Evolutionary conservation across 352 stramenopile genomes (phyloP).

Genomic region (Blastocystis sp.): DNA sequence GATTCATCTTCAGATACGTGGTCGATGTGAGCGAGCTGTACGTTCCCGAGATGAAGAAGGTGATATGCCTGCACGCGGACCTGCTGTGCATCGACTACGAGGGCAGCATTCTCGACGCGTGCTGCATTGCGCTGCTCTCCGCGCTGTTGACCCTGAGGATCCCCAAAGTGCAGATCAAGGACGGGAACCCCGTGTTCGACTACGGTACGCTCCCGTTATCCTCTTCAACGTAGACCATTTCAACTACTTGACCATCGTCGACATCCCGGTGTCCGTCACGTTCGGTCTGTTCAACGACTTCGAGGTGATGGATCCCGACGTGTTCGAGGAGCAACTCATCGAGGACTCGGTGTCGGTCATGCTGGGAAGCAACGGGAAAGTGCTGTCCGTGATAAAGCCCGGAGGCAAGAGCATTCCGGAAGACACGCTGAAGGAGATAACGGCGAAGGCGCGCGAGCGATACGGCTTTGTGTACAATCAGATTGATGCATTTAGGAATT

Average conservation of each 20-base stretch:
- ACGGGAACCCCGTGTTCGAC: constrained; percentile 43
- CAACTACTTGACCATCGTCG: not conserved
- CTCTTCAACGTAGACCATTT: constrained; percentile 2
- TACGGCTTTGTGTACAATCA: constrained; percentile 33
- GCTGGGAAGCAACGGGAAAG: constrained; percentile 25
- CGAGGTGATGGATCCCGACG: constrained; percentile 66
- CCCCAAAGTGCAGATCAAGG: constrained; percentile 48
- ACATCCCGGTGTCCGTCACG: constrained; percentile 15
- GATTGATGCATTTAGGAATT: constrained; percentile 30
- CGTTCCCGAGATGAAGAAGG: not conserved
- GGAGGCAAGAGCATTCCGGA: constrained; percentile 43
- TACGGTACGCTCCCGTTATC: constrained; percentile 1
- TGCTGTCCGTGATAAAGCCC: constrained; percentile 51
- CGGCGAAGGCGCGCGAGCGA: constrained; percentile 1
- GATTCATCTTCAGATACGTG: constrained; percentile 45
- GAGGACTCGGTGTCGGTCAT: constrained; percentile 55
- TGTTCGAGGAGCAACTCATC: constrained; percentile 58
- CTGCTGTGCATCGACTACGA: constrained; percentile 72
- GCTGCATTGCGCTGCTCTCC: constrained; percentile 24
- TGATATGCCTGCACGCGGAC: constrained; percentile 39
- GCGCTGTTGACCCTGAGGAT: constrained; percentile 54
- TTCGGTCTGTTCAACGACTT: constrained; percentile 69
- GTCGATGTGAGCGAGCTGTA: constrained; percentile 54
- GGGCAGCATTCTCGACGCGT: constrained; percentile 58
- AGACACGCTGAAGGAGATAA: constrained; percentile 2